phyloP scores from a whole-genome alignment of 352 stramenopile genomes.

The Pythium biforme region DNA sequence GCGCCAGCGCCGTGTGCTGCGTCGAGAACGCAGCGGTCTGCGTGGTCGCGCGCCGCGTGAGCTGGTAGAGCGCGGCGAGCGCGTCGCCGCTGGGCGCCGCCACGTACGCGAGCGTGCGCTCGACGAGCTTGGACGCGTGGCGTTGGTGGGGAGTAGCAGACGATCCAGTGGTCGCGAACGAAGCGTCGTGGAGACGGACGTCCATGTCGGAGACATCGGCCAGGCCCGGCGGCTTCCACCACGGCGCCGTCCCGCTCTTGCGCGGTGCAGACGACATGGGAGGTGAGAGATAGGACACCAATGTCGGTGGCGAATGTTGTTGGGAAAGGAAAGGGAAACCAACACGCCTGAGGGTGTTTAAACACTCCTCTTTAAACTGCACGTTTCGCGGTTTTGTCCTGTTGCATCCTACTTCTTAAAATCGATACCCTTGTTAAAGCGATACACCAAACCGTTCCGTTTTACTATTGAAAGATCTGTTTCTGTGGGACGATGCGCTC shows the following conservation, averaged over 20 bases:
- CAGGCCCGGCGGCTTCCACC: slow-evolving; percentile 38
- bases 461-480: too few species aligned
- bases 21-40: slow-evolving; percentile 44
- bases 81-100: slow-evolving; percentile 29
- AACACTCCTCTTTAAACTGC: too few species aligned
- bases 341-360: background rate
- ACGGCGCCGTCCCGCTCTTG: slow-evolving; percentile 16
- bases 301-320: too few species aligned
- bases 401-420: too few species aligned
- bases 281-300: too few species aligned
- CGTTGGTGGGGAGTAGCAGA: slow-evolving; percentile 13
- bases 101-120: slow-evolving; percentile 44
- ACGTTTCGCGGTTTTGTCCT: too few species aligned
- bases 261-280: slow-evolving; percentile 13
- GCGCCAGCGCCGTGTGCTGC: slow-evolving; percentile 41
- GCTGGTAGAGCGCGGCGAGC: slow-evolving; percentile 41
- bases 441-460: background rate
- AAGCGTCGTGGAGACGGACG: slow-evolving; percentile 25
- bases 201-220: slow-evolving; percentile 48
- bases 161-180: slow-evolving; percentile 33
- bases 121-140: slow-evolving; percentile 30
- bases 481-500: too few species aligned
- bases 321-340: background rate
- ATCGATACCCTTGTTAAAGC: background rate
- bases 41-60: slow-evolving; percentile 39